These are phyloP conservation scores for Ophioceras dolichostomum DNA, from an alignment of 2,329 filamentous ascomycete genomes.

Conservation along the genomic window DNA sequence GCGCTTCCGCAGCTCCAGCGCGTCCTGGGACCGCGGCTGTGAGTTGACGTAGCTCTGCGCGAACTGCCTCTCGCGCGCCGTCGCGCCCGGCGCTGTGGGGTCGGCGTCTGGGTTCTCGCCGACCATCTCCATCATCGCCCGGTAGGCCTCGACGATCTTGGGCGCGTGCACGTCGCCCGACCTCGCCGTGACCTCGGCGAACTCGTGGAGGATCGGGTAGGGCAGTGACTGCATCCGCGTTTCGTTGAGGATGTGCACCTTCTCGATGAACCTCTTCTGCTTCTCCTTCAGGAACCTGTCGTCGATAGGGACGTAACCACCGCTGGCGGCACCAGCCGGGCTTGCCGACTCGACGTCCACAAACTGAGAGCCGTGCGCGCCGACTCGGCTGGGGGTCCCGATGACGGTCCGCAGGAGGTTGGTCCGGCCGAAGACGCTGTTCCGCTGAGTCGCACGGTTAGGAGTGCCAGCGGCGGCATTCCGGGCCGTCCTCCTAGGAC, in stretches of 20 bases:
- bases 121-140: slow-evolving; percentile 67
- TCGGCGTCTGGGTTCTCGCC: slow-evolving; percentile 55
- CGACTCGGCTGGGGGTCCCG: slow-evolving; percentile 60
- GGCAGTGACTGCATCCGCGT: slow-evolving; percentile 52
- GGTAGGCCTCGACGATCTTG: slow-evolving; percentile 72
- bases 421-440: slow-evolving; percentile 52
- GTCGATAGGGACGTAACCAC: slow-evolving; percentile 44
- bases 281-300: slow-evolving; percentile 73
- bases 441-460: slow-evolving; percentile 19
- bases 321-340: slow-evolving; percentile 27
- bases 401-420: slow-evolving; percentile 76
- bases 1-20: slow-evolving; percentile 59
- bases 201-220: slow-evolving; percentile 65
- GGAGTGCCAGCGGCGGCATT: slow-evolving; percentile 15
- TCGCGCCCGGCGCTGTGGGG: slow-evolving; percentile 44
- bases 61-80: slow-evolving; percentile 65
- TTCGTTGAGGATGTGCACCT: slow-evolving; percentile 67
- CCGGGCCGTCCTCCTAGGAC: slow-evolving; percentile 24
- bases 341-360: slow-evolving; percentile 53
- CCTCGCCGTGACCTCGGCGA: slow-evolving; percentile 60
- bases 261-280: slow-evolving; percentile 68
- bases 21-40: slow-evolving; percentile 48
- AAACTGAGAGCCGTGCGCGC: slow-evolving; percentile 52
- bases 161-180: slow-evolving; percentile 59
- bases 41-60: slow-evolving; percentile 67